phyloP scores from a whole-genome alignment of 2,329 filamentous ascomycete species.

The Pseudogymnoascus sp. region DNA sequence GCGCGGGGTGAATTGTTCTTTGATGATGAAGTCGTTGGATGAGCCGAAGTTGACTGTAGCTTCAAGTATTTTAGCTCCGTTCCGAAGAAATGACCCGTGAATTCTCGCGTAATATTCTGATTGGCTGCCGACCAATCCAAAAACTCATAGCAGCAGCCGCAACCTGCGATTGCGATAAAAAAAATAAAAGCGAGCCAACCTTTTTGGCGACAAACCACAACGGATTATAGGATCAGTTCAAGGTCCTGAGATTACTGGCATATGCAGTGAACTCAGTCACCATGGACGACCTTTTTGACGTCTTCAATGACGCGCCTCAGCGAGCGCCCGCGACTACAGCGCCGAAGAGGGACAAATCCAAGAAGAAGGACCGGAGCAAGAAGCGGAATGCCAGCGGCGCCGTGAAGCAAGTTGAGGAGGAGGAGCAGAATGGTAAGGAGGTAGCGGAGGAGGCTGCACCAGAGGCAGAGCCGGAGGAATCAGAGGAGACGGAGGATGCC shows the following conservation, averaged over 20 bases:
- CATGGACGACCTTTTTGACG: conserved; percentile 77
- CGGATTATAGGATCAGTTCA: conserved; percentile 3
- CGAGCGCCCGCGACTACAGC: conserved; percentile 31
- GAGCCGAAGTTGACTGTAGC: conserved; percentile 10
- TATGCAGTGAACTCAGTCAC: conserved; percentile 13
- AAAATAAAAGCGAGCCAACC: neutral
- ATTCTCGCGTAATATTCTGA: conserved; percentile 6
- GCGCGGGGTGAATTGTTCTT: conserved; percentile 9
- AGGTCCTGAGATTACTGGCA: conserved; percentile 6
- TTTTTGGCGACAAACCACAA: neutral
- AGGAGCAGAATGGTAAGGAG: conserved; percentile 54
- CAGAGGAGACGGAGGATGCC: conserved; percentile 33
- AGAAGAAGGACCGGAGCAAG: conserved; percentile 58
- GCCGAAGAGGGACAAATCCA: conserved; percentile 33
- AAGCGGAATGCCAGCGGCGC: conserved; percentile 81
- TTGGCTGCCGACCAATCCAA: conserved; percentile 3
- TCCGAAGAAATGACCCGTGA: neutral
- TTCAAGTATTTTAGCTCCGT: conserved; percentile 8
- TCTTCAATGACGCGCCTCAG: conserved; percentile 62
- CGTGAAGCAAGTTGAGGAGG: conserved; percentile 50
- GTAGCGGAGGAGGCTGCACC: conserved; percentile 28
- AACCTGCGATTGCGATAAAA: conserved; percentile 8
- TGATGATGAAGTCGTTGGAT: conserved; percentile 9
- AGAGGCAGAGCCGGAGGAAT: conserved; percentile 18
- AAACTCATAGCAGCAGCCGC: conserved; percentile 8